Evolutionary conservation across 1,139 yeast species (phyloP).

Genomic region (Sugiyamaella neomexicana): DNA sequence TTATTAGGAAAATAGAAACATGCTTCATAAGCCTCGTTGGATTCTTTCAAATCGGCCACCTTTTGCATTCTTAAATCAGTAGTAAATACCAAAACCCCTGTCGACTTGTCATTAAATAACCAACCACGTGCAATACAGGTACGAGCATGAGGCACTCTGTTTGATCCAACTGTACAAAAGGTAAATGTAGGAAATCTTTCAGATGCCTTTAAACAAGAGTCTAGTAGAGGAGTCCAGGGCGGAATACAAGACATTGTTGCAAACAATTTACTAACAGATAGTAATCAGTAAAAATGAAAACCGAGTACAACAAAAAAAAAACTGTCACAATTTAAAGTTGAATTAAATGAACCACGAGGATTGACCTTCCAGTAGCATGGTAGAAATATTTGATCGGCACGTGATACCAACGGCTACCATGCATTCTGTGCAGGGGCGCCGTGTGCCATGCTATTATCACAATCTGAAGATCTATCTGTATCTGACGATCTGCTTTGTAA

Average conservation of each 20-base stretch:
- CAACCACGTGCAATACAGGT: slow-evolving; percentile 76
- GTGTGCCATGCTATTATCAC: too few species aligned
- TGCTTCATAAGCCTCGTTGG: slow-evolving; percentile 62
- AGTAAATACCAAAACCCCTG: slow-evolving; percentile 67
- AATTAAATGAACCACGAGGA: too few species aligned
- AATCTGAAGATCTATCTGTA: too few species aligned
- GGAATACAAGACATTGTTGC: slow-evolving; percentile 30
- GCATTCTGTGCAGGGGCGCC: too few species aligned
- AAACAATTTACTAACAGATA: too few species aligned
- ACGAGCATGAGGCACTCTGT: slow-evolving; percentile 62
- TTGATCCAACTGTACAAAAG: slow-evolving; percentile 62
- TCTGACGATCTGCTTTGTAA: too few species aligned
- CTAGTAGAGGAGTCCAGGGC: slow-evolving; percentile 36
- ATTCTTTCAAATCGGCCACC: slow-evolving; percentile 51
- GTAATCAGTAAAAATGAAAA: too few species aligned
- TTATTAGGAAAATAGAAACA: slow-evolving; percentile 66
- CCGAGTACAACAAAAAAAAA: too few species aligned
- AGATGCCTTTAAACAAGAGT: slow-evolving; percentile 26
- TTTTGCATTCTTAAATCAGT: slow-evolving; percentile 74
- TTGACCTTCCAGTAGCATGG: too few species aligned
- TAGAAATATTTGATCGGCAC: too few species aligned
- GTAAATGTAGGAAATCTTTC: slow-evolving; percentile 49
- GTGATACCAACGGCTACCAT: too few species aligned
- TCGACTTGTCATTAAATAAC: slow-evolving; percentile 64
- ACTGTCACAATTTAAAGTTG: too few species aligned